These are phyloP conservation scores for Cladophialophora carrionii DNA, from an alignment of 2,329 filamentous ascomycete species.

Conservation along the genomic window DNA sequence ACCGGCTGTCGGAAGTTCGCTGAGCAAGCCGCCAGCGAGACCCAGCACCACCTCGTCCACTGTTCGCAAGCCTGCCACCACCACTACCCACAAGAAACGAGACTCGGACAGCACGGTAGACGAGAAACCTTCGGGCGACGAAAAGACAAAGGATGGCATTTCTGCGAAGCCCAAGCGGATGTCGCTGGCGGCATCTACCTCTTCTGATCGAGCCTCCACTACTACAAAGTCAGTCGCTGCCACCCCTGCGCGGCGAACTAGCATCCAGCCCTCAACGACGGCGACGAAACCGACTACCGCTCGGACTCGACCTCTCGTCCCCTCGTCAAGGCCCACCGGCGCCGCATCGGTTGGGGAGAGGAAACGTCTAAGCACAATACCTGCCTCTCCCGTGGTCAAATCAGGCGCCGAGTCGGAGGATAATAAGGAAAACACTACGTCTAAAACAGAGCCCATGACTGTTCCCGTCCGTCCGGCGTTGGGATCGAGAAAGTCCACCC, in stretches of 20 bases:
- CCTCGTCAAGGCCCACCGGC: constrained; percentile 38
- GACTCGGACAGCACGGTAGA: constrained; percentile 47
- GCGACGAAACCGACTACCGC: constrained; percentile 42
- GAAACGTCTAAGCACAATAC: constrained; percentile 46
- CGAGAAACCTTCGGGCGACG: constrained; percentile 46
- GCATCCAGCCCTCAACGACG: constrained; percentile 19
- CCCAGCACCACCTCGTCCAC: constrained; percentile 40
- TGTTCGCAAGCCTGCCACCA: constrained; percentile 43
- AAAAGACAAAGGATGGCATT: constrained; percentile 47
- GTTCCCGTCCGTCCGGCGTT: constrained; percentile 31
- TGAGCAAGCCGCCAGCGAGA: constrained; percentile 52
- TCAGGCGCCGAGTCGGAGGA: constrained; percentile 41
- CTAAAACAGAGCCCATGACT: constrained; percentile 9
- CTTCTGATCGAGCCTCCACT: constrained; percentile 35
- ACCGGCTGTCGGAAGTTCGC: constrained; percentile 44
- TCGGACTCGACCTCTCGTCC: constrained; percentile 38
- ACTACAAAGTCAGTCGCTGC: constrained; percentile 25
- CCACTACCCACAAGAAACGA: constrained; percentile 47
- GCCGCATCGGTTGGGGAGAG: constrained; percentile 40
- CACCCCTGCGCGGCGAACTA: constrained; percentile 29
- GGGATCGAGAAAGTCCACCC: constrained; percentile 38
- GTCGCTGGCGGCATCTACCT: constrained; percentile 48
- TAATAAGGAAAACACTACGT: constrained; percentile 31
- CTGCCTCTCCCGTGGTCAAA: constrained; percentile 41
- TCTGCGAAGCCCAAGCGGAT: constrained; percentile 50